Evolutionary conservation across 2,329 filamentous ascomycete species (phyloP).

Genomic region (Sporothrix mexicana): DNA sequence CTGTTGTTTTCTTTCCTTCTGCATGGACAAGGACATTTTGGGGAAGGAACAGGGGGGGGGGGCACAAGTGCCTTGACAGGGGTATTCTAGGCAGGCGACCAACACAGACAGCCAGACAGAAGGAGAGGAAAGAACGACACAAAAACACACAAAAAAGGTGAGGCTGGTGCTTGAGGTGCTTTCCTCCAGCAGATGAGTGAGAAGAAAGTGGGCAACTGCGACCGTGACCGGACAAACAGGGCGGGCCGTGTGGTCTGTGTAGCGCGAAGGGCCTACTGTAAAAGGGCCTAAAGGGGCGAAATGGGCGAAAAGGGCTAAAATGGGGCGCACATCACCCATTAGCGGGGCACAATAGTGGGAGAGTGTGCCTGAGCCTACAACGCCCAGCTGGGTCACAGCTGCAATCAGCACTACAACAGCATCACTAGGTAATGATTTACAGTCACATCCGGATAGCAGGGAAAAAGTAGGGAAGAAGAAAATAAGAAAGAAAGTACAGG

Average conservation of each 20-base stretch:
- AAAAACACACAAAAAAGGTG: constrained; percentile 1
- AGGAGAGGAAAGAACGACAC: no score
- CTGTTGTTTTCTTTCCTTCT: background rate
- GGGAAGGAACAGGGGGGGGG: background rate
- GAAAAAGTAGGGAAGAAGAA: background rate
- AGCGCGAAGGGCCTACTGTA: constrained; percentile 1
- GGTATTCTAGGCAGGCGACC: background rate
- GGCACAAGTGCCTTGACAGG: background rate
- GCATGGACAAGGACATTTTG: background rate
- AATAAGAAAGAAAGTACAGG: background rate
- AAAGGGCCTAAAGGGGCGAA: background rate
- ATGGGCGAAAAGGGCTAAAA: background rate
- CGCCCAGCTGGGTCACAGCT: background rate
- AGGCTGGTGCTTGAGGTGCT: constrained; percentile 15
- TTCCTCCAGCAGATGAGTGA: constrained; percentile 9
- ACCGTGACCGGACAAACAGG: background rate
- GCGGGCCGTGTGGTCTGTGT: background rate
- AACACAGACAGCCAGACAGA: no score
- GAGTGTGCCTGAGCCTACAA: background rate
- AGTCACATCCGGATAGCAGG: background rate
- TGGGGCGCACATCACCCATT: background rate
- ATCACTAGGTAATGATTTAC: background rate
- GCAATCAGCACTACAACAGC: background rate
- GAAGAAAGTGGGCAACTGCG: background rate
- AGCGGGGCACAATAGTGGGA: background rate